A percentile compares a stretch with the other conserved stretches of the same genome.
phyloP scores from a whole-genome alignment of 805 yeast species.

The Zygoascus biomembranicola region DNA sequence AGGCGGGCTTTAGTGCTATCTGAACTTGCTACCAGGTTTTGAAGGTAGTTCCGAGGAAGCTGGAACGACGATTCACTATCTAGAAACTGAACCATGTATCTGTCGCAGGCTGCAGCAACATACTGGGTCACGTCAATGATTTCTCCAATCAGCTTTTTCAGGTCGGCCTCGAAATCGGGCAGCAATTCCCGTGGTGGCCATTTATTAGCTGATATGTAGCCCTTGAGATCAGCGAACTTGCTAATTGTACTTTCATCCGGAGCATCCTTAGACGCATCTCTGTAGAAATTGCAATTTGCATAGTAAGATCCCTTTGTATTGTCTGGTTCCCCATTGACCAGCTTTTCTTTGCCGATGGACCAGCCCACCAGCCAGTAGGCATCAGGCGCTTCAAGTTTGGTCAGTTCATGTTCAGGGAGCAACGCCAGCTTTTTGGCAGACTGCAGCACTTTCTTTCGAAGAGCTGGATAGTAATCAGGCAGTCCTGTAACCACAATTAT shows the following conservation, averaged over 20 bases:
- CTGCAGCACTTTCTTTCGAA: constrained; percentile 37
- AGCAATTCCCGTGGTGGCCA: constrained; percentile 38
- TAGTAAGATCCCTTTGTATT: constrained; percentile 49
- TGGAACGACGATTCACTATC: background rate
- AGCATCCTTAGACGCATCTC: constrained; percentile 37
- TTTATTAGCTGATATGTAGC: constrained; percentile 42
- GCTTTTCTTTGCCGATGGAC: constrained; percentile 50
- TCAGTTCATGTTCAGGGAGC: constrained; percentile 30
- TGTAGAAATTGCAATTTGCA: constrained; percentile 49
- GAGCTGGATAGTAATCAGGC: constrained; percentile 31
- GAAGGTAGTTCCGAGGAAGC: constrained; percentile 28
- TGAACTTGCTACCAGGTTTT: constrained; percentile 39
- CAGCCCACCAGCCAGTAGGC: constrained; percentile 51
- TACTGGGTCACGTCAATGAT: constrained; percentile 41
- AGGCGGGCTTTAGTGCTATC: constrained; percentile 52
- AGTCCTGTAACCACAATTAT: constrained; percentile 40
- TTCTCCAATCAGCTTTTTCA: constrained; percentile 31
- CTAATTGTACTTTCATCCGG: constrained; percentile 27
- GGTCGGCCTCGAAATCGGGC: constrained; percentile 19
- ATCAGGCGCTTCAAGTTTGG: constrained; percentile 38
- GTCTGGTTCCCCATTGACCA: constrained; percentile 41
- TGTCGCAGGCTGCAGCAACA: constrained; percentile 50
- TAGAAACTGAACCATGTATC: constrained; percentile 28
- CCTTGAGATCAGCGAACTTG: constrained; percentile 29
- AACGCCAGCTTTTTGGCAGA: constrained; percentile 37